phyloP scores from a whole-genome alignment of 164 flowering plant genomes.

The Brasenia schreberi region DNA sequence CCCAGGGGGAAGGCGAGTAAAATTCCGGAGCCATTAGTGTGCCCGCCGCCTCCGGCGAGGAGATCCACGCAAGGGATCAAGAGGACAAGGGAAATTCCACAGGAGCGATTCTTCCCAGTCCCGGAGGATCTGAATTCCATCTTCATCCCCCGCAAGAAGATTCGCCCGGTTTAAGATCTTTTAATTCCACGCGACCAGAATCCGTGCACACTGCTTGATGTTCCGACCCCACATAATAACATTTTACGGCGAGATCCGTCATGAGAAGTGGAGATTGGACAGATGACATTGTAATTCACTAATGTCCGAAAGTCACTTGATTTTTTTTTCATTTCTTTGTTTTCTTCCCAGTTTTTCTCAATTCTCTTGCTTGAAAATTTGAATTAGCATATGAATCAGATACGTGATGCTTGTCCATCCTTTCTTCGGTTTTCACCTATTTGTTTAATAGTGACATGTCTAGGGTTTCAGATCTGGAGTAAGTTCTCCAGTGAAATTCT shows the following conservation, averaged over 20 bases:
- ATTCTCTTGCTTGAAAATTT: not conserved
- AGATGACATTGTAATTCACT: not conserved
- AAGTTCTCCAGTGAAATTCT: too few relatives aligned
- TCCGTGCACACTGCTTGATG: not conserved
- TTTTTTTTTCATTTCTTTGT: too few relatives aligned
- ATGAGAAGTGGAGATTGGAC: not conserved
- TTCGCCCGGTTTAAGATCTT: not conserved
- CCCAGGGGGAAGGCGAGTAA: not conserved
- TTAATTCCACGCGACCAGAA: not conserved
- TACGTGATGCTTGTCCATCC: not conserved
- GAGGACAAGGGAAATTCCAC: not conserved
- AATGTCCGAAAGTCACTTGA: not conserved
- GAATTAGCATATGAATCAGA: not conserved
- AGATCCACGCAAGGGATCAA: not conserved
- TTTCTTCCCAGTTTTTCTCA: not conserved
- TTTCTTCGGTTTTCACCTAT: not conserved
- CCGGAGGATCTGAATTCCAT: not conserved
- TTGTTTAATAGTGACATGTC: not conserved
- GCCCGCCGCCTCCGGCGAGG: constrained; percentile 1
- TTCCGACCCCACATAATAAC: not conserved
- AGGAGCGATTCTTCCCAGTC: not conserved
- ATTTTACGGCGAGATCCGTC: not conserved
- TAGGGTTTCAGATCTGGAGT: not conserved
- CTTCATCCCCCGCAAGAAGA: not conserved
- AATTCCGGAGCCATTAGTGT: not conserved